phyloP scores from a whole-genome alignment of 2,329 filamentous ascomycete species.

The Sarocladiaceae sp. region DNA sequence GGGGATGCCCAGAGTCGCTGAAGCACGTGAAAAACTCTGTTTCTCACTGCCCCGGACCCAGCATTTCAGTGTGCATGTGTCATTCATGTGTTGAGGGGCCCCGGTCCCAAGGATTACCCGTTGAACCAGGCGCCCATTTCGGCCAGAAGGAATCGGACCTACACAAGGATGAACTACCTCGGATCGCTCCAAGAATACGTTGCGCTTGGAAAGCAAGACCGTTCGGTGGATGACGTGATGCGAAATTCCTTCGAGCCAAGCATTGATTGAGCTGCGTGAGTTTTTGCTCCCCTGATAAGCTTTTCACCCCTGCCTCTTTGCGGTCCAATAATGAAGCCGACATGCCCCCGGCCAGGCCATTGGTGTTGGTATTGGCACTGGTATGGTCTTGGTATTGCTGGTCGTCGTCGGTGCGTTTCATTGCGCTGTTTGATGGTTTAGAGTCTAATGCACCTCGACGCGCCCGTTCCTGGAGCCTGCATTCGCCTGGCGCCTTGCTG shows the following conservation, averaged over 20 bases:
- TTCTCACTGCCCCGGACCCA: conserved; percentile 3
- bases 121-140: background rate
- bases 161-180: background rate
- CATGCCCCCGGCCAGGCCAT: background rate
- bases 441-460: background rate
- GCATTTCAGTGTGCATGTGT: background rate
- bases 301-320: background rate
- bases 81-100: conserved; percentile 9
- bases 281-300: conserved; percentile 1
- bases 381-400: background rate
- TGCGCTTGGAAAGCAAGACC: background rate
- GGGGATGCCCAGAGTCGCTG: background rate
- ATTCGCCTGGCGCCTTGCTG: background rate
- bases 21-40: conserved; percentile 8
- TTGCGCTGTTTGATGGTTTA: background rate
- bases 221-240: conserved; percentile 2
- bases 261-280: background rate
- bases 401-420: background rate
- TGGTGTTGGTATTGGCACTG: background rate
- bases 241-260: background rate
- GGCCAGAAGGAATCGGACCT: background rate
- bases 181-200: background rate
- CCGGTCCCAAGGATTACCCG: background rate
- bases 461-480: conserved; percentile 3
- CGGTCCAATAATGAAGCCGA: conserved; percentile 7